Percentiles rank a stretch among this genome's conserved stretches.
These are phyloP conservation scores for Claviceps paspali DNA, from an alignment of 2,329 filamentous ascomycete genomes.

Conservation along the genomic window DNA sequence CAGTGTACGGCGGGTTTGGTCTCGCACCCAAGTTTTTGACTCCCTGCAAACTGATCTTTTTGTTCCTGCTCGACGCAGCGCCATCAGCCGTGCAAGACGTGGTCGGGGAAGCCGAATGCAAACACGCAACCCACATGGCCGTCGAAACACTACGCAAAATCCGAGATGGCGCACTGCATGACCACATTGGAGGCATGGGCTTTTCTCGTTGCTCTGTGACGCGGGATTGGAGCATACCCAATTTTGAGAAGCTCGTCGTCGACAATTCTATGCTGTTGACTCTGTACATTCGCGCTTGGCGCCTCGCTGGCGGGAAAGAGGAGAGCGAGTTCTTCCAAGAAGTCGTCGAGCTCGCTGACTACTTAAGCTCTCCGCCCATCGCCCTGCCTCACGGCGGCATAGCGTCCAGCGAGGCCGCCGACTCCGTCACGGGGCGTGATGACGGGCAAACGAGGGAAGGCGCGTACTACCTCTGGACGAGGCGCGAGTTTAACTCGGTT, in stretches of 20 bases:
- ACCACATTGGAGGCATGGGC: slow-evolving; percentile 39
- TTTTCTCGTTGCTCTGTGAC: slow-evolving; percentile 74
- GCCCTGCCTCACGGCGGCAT: slow-evolving; percentile 58
- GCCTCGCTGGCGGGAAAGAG: slow-evolving; percentile 33
- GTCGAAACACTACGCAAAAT: slow-evolving; percentile 68
- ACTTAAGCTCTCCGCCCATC: slow-evolving; percentile 61
- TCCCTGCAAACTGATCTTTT: slow-evolving; percentile 67
- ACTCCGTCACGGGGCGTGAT: slow-evolving; percentile 59
- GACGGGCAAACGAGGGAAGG: slow-evolving; percentile 78
- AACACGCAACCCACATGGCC: slow-evolving; percentile 61
- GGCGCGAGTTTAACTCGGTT: slow-evolving; percentile 68
- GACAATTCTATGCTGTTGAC: slow-evolving; percentile 79
- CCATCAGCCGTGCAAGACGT: slow-evolving; percentile 64
- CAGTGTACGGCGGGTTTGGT: slow-evolving; percentile 65
- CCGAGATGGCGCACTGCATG: slow-evolving; percentile 35
- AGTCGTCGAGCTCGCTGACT: slow-evolving; percentile 72
- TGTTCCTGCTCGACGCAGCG: slow-evolving; percentile 60
- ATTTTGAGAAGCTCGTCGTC: slow-evolving; percentile 94
- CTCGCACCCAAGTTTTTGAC: slow-evolving; percentile 79
- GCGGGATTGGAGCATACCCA: slow-evolving; percentile 80
- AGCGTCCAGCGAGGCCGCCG: slow-evolving; percentile 78
- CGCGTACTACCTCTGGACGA: slow-evolving; percentile 88
- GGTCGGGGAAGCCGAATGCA: slow-evolving; percentile 69
- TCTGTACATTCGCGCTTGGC: slow-evolving; percentile 76
- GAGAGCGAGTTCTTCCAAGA: slow-evolving; percentile 61